Conservation (phyloP, 1,284 basidiomycete species). For the Microbotryum violaceum region DNA sequence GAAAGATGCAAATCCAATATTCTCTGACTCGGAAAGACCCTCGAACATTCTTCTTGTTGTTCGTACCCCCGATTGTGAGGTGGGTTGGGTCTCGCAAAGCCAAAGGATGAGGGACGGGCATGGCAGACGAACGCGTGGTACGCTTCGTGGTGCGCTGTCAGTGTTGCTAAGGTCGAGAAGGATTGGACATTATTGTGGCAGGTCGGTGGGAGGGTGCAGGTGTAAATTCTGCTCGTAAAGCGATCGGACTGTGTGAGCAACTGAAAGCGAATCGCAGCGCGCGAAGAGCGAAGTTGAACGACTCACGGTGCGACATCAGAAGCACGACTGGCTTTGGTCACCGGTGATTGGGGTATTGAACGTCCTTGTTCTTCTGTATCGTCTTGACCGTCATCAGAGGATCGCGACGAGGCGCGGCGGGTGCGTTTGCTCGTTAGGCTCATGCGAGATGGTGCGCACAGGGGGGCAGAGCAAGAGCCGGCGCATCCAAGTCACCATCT, state of each 20-base stretch:
- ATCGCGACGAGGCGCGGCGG: neutral
- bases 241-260: too few relatives aligned
- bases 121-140: constrained; percentile 78
- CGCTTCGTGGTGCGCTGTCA: constrained; percentile 70
- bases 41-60: constrained; percentile 49
- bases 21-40: constrained; percentile 75
- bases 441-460: neutral
- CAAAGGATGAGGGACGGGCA: constrained; percentile 7
- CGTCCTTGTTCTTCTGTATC: too few relatives aligned
- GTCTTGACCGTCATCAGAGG: neutral
- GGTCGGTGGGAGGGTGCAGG: constrained; percentile 72
- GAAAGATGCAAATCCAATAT: constrained; percentile 74
- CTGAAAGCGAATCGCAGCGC: too few relatives aligned
- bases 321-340: too few relatives aligned
- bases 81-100: neutral
- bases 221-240: constrained; percentile 1
- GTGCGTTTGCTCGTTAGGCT: neutral
- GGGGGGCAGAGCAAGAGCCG: neutral
- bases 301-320: too few relatives aligned
- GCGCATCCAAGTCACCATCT: too few relatives aligned
- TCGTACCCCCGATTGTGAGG: neutral
- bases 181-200: constrained; percentile 55
- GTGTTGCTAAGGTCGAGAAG: constrained; percentile 55
- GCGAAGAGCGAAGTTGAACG: too few relatives aligned
- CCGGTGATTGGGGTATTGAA: too few relatives aligned